Percentiles rank a stretch among this genome's conserved stretches.
phyloP scores from a whole-genome alignment of 2,329 filamentous ascomycete species.

The Coniochaeta ligniaria region DNA sequence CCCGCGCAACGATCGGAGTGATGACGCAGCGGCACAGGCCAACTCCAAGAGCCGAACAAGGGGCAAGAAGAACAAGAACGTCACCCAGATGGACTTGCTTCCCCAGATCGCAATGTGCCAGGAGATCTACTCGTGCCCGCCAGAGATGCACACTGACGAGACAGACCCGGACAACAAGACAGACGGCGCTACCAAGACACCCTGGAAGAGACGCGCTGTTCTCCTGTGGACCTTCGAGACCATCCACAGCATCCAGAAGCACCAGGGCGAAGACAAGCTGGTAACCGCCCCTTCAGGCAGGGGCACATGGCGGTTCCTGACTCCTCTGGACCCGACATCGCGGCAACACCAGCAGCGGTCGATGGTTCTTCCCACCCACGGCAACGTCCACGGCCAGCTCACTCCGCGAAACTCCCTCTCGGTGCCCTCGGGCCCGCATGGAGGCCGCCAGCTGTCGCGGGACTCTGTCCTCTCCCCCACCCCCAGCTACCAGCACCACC shows the following conservation, averaged over 20 bases:
- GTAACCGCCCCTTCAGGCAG: constrained; percentile 43
- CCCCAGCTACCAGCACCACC: constrained; percentile 41
- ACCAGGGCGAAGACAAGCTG: constrained; percentile 20
- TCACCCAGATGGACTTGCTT: constrained; percentile 48
- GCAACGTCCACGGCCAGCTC: constrained; percentile 2
- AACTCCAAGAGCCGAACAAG: constrained; percentile 14
- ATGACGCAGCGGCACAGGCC: constrained; percentile 8
- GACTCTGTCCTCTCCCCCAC: constrained; percentile 48
- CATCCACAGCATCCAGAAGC: constrained; percentile 30
- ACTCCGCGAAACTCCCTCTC: constrained; percentile 8
- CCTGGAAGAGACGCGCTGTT: constrained; percentile 52
- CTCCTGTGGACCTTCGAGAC: constrained; percentile 58
- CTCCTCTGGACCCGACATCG: constrained; percentile 52
- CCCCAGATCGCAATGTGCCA: constrained; percentile 60
- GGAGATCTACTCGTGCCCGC: constrained; percentile 52
- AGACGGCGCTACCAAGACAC: constrained; percentile 10
- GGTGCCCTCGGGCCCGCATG: not conserved
- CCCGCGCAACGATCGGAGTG: constrained; percentile 14
- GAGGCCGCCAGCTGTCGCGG: constrained; percentile 13
- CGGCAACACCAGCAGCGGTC: constrained; percentile 46
- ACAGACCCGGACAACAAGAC: constrained; percentile 8
- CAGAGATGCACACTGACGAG: constrained; percentile 20
- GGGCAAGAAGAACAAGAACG: constrained; percentile 16
- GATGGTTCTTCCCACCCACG: constrained; percentile 19
- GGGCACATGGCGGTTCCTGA: constrained; percentile 54